Conservation (phyloP, 2,329 filamentous ascomycete species). For the Leptodontidium sp. region DNA sequence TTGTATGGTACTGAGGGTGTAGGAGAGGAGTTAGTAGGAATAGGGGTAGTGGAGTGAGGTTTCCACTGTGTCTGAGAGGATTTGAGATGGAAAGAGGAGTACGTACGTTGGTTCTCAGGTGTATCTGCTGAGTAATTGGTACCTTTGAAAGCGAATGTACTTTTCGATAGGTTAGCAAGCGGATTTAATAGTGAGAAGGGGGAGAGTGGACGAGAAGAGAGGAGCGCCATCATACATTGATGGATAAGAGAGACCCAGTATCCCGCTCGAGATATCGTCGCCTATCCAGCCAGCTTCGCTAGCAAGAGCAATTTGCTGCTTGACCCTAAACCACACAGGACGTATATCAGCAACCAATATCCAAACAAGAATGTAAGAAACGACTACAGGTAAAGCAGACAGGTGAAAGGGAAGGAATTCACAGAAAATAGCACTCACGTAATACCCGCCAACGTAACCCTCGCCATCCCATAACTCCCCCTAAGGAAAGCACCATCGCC, state of each 20-base stretch:
- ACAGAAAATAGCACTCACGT: conserved; percentile 35
- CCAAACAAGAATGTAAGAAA: neutral
- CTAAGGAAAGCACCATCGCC: conserved; percentile 53
- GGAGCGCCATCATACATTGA: conserved; percentile 44
- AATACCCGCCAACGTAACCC: conserved; percentile 55
- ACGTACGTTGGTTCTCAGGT: neutral
- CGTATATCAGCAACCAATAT: neutral
- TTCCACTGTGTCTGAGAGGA: neutral
- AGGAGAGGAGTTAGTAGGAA: neutral
- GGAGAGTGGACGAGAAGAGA: neutral
- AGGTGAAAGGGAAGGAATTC: neutral
- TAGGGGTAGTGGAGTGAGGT: neutral
- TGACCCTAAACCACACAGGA: conserved; percentile 30
- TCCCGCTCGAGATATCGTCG: conserved; percentile 55
- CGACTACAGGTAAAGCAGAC: neutral
- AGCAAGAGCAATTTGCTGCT: conserved; percentile 57
- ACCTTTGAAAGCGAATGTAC: conserved; percentile 26
- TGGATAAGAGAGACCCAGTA: conserved; percentile 61
- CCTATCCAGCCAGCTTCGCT: conserved; percentile 53
- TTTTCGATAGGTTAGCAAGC: neutral
- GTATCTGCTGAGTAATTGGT: conserved; percentile 17
- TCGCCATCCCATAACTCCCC: conserved; percentile 48
- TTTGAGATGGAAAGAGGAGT: neutral
- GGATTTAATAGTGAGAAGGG: neutral
- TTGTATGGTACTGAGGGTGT: conserved; percentile 50